Base-by-base conservation (phyloP, 1,284 basidiomycete genomes). In the Tetrapyrgos nigripes region DNA sequence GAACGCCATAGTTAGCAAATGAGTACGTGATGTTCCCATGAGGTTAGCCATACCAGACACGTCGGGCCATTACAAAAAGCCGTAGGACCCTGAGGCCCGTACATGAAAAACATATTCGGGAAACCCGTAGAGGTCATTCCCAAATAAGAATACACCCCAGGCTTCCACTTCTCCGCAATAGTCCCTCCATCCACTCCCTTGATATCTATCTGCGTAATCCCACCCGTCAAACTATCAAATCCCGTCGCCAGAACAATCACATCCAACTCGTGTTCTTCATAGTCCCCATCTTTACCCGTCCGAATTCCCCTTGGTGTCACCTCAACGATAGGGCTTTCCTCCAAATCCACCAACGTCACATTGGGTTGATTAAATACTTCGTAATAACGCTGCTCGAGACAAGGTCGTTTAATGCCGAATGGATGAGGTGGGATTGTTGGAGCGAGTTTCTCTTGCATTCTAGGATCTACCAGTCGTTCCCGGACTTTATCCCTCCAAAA, bases 401-500 rank as follows among this genome's bases (percentile, higher is more conserved):
- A 62, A 1, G 62, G 57, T 19, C 66, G 61, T 50, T 70, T 70
- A 13, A 58, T 50, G 17, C 66, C 67, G 21, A 70, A 65, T 3
- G 68, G 68, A 51, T 70, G 67, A 1, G 66, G 66, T 0, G 55
- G 47, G n/a, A 43, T 26, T 3, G 59, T 57, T 3, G 59, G 59
- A 9, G 55, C 59, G 14, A 61, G 68, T 33, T 67, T 66, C 19
- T 67, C 64, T 59, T 66, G 64, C 64, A 69, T 64, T 47, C 61
- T 60, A 5, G 60, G 59, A 44, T 67, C 64, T 2, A 50, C 50
- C 14, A 71, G 26, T 17, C 69, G 58, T 28, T 55, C 61, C 6
- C 55, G 53, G 13, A 67, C 66, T 40, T 63, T 70, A 24, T 67
- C 63, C 54, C 66, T 60, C 70, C 70, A 71, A 43, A 70, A 70